Evolutionary conservation across 257 asterid genomes (phyloP).

Genomic region (Solanum chiquidenum): DNA sequence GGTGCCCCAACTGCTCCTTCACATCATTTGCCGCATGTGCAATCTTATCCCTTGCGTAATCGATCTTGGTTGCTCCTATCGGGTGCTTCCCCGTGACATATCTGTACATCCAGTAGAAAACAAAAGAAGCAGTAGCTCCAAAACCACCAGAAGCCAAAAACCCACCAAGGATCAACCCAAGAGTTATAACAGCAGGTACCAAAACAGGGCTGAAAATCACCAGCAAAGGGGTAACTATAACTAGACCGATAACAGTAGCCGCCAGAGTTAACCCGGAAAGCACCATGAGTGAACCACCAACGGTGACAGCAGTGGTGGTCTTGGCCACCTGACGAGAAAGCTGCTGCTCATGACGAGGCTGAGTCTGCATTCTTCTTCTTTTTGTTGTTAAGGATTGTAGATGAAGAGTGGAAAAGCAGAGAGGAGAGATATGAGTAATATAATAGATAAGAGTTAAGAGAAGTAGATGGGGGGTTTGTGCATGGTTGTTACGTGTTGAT

Average conservation of each 20-base stretch:
- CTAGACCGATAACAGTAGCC: slow-evolving; percentile 74
- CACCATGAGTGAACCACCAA: slow-evolving; percentile 80
- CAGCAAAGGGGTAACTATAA: slow-evolving; percentile 61
- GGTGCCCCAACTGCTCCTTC: slow-evolving; percentile 40
- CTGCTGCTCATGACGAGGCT: slow-evolving; percentile 27
- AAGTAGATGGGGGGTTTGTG: slow-evolving; percentile 15
- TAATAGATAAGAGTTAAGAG: neutral
- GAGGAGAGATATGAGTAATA: neutral
- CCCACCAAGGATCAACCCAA: slow-evolving; percentile 52
- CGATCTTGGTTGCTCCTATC: slow-evolving; percentile 63
- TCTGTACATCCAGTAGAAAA: slow-evolving; percentile 84
- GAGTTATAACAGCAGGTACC: slow-evolving; percentile 59
- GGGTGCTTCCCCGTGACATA: slow-evolving; percentile 79
- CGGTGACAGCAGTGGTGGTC: slow-evolving; percentile 81
- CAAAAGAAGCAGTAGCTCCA: slow-evolving; percentile 70
- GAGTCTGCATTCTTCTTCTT: neutral
- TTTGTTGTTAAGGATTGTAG: neutral
- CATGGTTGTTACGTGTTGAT: slow-evolving; percentile 17
- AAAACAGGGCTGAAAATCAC: slow-evolving; percentile 86
- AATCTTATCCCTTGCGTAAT: slow-evolving; percentile 46
- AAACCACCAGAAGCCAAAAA: slow-evolving; percentile 58
- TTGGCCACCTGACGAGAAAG: slow-evolving; percentile 66
- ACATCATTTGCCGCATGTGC: slow-evolving; percentile 47
- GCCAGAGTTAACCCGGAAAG: slow-evolving; percentile 74
- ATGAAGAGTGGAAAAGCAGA: neutral